These are phyloP conservation scores for Myrmaecium sp. DNA, from an alignment of 2,329 filamentous ascomycete species.

Conservation along the genomic window DNA sequence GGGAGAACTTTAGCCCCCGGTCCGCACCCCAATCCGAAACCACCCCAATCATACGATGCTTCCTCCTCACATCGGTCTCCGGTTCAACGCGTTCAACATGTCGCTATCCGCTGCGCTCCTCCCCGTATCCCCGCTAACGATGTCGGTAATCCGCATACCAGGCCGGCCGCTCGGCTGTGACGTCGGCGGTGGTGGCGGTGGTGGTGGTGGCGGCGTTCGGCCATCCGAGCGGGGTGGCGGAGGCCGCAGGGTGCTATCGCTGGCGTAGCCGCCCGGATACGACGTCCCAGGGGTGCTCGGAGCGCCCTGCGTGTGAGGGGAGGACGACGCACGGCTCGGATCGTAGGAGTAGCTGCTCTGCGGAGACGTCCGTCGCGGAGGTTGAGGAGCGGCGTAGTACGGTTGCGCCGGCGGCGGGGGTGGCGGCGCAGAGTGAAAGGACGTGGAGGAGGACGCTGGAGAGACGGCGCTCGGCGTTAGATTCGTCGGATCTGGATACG, in stretches of 20 bases:
- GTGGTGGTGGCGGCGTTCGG: conserved; percentile 20
- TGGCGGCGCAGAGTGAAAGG: conserved; percentile 21
- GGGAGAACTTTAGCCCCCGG: too few species aligned
- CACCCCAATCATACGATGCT: too few species aligned
- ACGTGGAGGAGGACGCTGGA: conserved; percentile 24
- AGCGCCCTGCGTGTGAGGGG: conserved; percentile 22
- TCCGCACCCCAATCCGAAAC: too few species aligned
- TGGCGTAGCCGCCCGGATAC: conserved; percentile 9
- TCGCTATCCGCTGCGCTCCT: conserved; percentile 25
- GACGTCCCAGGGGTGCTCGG: conserved; percentile 20
- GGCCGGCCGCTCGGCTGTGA: conserved; percentile 15
- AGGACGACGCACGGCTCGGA: conserved; percentile 23
- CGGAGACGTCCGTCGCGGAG: conserved; percentile 23
- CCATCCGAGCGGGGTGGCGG: conserved; percentile 20
- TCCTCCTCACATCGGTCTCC: conserved; percentile 13
- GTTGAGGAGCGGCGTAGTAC: conserved; percentile 23
- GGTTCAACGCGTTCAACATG: conserved; percentile 27
- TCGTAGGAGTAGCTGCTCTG: conserved; percentile 26
- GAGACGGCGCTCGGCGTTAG: conserved; percentile 26
- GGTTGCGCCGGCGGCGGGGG: conserved; percentile 16
- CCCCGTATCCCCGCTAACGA: conserved; percentile 16
- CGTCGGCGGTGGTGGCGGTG: conserved; percentile 13
- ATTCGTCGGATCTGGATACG: conserved; percentile 26
- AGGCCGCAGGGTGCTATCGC: conserved; percentile 15
- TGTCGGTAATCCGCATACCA: conserved; percentile 26